Conservation (phyloP, 2,329 filamentous ascomycete genomes). For the Geosmithia putterillii region DNA sequence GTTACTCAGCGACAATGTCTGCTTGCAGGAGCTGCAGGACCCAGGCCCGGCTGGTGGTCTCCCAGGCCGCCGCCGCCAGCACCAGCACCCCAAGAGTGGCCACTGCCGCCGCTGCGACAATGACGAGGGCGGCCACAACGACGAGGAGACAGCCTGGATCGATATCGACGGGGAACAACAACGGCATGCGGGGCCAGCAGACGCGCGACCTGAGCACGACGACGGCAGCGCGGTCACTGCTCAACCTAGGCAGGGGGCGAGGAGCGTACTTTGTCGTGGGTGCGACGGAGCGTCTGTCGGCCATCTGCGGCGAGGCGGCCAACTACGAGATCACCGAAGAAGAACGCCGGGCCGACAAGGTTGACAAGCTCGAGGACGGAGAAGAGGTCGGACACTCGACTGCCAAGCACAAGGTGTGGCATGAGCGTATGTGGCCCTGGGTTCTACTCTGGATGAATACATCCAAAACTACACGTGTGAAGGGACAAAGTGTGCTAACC, state of each 20-base stretch:
- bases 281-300: slow-evolving; percentile 67
- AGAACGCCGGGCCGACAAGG: slow-evolving; percentile 49
- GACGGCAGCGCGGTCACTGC: slow-evolving; percentile 16
- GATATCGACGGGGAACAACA: slow-evolving; percentile 4
- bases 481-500: neutral
- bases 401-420: slow-evolving; percentile 44
- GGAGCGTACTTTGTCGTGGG: slow-evolving; percentile 64
- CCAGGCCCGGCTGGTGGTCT: slow-evolving; percentile 26
- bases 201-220: slow-evolving; percentile 22
- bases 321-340: slow-evolving; percentile 65
- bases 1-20: slow-evolving; percentile 23
- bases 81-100: slow-evolving; percentile 4
- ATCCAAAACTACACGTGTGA: no score
- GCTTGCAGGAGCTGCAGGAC: slow-evolving; percentile 35
- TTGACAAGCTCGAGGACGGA: slow-evolving; percentile 62
- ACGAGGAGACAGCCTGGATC: neutral
- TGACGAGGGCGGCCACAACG: neutral
- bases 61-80: slow-evolving; percentile 16
- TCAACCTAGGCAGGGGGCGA: slow-evolving; percentile 20
- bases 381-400: slow-evolving; percentile 59
- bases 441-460: neutral
- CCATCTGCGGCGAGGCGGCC: slow-evolving; percentile 59
- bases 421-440: slow-evolving; percentile 48
- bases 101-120: no score
- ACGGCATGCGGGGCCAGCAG: slow-evolving; percentile 1